These are phyloP conservation scores for Suhomyces bokatorum DNA, from an alignment of 1,139 yeast genomes.

Conservation along the genomic window DNA sequence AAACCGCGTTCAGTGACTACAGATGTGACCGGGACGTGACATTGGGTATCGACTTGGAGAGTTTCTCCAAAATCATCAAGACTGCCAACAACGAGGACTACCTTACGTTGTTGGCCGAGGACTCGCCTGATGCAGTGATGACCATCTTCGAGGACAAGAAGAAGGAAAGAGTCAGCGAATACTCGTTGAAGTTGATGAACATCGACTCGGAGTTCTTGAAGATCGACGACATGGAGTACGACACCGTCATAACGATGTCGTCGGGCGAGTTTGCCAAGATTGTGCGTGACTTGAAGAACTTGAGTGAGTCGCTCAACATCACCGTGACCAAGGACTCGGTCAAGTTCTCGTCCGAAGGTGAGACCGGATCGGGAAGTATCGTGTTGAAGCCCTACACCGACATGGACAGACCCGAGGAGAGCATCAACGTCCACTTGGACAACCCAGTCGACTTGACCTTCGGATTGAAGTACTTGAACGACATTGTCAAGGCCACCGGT, in stretches of 20 bases:
- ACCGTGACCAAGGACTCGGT: conserved; percentile 90
- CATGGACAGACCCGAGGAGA: conserved; percentile 74
- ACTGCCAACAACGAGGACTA: conserved; percentile 92
- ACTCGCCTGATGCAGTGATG: conserved; percentile 78
- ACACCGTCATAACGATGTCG: conserved; percentile 85
- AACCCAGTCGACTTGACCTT: conserved; percentile 88
- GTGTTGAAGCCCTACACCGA: conserved; percentile 83
- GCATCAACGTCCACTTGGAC: conserved; percentile 74
- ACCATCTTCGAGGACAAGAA: conserved; percentile 87
- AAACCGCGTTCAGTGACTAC: conserved; percentile 87
- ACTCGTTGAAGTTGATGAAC: conserved; percentile 89
- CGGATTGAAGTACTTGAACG: conserved; percentile 86
- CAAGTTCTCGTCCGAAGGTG: conserved; percentile 89
- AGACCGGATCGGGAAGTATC: conserved; percentile 84
- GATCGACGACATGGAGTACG: conserved; percentile 92
- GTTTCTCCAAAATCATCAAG: conserved; percentile 82
- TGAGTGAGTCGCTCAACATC: conserved; percentile 85
- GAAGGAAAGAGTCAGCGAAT: conserved; percentile 91
- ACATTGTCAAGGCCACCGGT: conserved; percentile 88
- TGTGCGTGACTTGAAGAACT: conserved; percentile 81
- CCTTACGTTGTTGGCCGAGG: conserved; percentile 88
- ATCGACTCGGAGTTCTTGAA: conserved; percentile 93
- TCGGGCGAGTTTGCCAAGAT: conserved; percentile 84
- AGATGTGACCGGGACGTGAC: conserved; percentile 95
- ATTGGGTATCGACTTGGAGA: conserved; percentile 85